phyloP scores from a whole-genome alignment of 352 stramenopile species.

The Globisporangium nodosum region DNA sequence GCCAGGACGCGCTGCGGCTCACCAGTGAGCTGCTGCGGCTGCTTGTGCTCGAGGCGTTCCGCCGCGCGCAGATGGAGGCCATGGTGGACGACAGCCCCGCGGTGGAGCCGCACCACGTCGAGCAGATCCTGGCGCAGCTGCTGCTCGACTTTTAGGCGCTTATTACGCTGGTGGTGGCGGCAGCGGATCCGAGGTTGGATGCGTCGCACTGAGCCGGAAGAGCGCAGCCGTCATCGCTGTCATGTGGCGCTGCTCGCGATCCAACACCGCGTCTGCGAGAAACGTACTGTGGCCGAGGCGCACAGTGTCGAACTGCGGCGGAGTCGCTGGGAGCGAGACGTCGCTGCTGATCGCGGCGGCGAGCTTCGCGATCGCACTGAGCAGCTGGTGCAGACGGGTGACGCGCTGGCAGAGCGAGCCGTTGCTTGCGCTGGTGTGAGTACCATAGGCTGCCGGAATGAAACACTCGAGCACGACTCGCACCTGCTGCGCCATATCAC shows the following conservation, averaged over 20 bases:
- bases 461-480: neutral
- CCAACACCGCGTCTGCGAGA: constrained; percentile 32
- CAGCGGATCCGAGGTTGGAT: too few relatives aligned
- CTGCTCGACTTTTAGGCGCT: constrained; percentile 71
- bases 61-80: constrained; percentile 79
- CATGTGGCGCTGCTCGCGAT: constrained; percentile 32
- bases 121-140: constrained; percentile 78
- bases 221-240: constrained; percentile 19
- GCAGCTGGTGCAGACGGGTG: constrained; percentile 51
- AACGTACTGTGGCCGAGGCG: constrained; percentile 51
- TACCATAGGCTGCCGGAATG: neutral
- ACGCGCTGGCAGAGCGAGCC: constrained; percentile 31
- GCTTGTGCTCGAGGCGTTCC: constrained; percentile 71
- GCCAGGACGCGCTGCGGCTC: constrained; percentile 65
- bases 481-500: constrained; percentile 66
- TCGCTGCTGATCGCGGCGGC: constrained; percentile 17
- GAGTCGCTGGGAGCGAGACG: neutral
- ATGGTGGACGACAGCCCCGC: constrained; percentile 78
- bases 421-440: neutral
- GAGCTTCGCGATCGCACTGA: constrained; percentile 53
- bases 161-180: constrained; percentile 2
- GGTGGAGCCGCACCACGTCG: constrained; percentile 70
- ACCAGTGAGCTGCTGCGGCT: constrained; percentile 70
- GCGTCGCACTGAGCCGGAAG: constrained; percentile 6
- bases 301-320: constrained; percentile 20